Evolutionary conservation across 2,329 filamentous ascomycete genomes (phyloP), one percentile per base, ranked within the genome.

Genomic region (Monilinia laxa): DNA sequence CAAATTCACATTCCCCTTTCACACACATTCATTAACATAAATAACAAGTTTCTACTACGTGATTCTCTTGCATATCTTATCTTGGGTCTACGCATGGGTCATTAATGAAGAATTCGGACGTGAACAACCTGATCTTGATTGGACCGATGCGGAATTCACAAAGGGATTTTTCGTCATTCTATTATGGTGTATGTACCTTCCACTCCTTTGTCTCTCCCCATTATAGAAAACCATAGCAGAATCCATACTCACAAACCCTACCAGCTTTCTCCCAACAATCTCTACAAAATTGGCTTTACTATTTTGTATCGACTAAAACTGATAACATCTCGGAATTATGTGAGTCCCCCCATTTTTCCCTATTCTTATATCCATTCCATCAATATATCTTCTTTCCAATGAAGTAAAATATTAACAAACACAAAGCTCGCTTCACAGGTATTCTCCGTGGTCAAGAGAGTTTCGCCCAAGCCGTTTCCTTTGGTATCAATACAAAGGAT

Each of bases 121-220:
- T 11, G 84, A 83, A 0, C 77, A 80, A 28, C 88, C 88, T 0
- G 83, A 80, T 0, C 87, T 85, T 69, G 89, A 91, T 74, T 92
- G 89, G 89, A 72, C 74, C 0, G 82, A 81, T 66, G 68, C 78
- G 0, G 87, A 85, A 0, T 92, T 92, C 63, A 88, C 87, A 0
- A 79, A 81, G 45, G 86, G 82, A 0, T 92, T 91, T 71, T 85
- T 82, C 0, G 81, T 90, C 18, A 91, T 88, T 75, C 73, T 92
- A 3, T 84, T 92, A 70, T 81, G 81, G 82, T 75, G 78, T 72
- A 64, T 60, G 69, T 63, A 18, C 18, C 9, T 14, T 25, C 18
- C 38, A 23, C 38, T 58, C 49, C 2, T 52, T 25, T 23, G 12
- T 12, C 20, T 23, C n/a, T 12, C 20, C 28, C 25, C 38, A 18